Evolutionary conservation across 306 rosid genomes (phyloP).

Genomic region (Lablab purpureus): DNA sequence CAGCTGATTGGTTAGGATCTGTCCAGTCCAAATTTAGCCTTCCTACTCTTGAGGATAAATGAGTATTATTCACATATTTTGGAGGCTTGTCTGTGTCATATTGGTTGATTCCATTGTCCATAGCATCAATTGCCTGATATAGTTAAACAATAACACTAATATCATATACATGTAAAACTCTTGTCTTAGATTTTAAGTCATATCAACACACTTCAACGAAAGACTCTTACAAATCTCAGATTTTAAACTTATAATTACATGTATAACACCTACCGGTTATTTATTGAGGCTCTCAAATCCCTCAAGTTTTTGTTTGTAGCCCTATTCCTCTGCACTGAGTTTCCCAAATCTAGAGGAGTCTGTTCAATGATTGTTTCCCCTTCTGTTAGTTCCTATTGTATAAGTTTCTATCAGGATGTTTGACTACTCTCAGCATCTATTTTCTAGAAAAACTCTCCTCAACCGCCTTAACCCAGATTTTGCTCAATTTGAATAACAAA

Average conservation of each 20-base stretch:
- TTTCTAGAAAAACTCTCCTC: conserved; percentile 8
- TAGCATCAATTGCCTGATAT: conserved; percentile 93
- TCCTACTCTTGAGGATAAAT: conserved; percentile 93
- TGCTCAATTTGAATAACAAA: not conserved
- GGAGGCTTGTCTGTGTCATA: conserved; percentile 93
- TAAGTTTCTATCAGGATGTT: not conserved
- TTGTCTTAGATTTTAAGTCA: no score
- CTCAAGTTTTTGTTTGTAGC: no score
- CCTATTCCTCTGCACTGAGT: not conserved
- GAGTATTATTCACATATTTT: conserved; percentile 92
- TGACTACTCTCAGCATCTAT: conserved; percentile 1
- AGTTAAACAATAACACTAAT: conserved; percentile 36
- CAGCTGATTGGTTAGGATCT: conserved; percentile 85
- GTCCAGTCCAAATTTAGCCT: conserved; percentile 91
- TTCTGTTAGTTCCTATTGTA: not conserved
- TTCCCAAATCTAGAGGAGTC: not conserved
- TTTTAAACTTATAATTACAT: no score
- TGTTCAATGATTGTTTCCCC: not conserved
- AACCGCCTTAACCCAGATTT: not conserved
- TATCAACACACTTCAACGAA: no score
- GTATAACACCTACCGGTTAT: no score
- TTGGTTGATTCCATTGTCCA: conserved; percentile 92
- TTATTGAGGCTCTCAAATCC: not conserved
- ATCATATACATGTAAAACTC: conserved; percentile 1
- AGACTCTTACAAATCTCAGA: no score